Conservation (phyloP, 305 asterid species). For the Fraxinus sp. region DNA sequence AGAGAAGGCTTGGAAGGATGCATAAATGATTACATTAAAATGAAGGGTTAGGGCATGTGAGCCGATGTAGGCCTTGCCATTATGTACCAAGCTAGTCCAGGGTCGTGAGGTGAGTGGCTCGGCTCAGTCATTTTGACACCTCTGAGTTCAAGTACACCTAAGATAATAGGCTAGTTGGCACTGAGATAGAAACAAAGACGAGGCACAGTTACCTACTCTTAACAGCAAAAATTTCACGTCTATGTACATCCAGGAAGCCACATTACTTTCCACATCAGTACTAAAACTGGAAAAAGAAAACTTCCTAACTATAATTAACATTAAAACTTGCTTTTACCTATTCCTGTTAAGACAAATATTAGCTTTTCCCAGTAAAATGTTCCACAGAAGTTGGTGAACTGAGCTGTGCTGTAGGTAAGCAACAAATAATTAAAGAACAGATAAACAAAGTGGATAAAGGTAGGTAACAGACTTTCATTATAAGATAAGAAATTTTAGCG, state of each 20-base stretch:
- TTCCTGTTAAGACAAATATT: not conserved
- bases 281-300: not conserved
- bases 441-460: not conserved
- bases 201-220: not conserved
- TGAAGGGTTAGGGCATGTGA: not conserved
- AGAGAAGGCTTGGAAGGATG: not conserved
- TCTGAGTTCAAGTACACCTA: not conserved
- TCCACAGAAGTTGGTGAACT: not conserved
- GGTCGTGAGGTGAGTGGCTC: not conserved
- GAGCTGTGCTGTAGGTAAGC: not conserved
- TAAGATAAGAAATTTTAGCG: not conserved
- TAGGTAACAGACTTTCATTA: constrained; percentile 1
- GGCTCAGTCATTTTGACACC: not conserved
- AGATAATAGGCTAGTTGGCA: no score
- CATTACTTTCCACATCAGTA: not conserved
- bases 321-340: not conserved
- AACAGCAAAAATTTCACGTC: no score
- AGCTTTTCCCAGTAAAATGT: not conserved
- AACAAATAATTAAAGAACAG: not conserved
- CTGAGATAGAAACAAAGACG: not conserved
- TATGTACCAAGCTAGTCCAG: no score
- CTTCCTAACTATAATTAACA: not conserved
- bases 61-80: not conserved
- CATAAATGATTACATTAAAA: not conserved
- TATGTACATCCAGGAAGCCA: not conserved